Evolutionary conservation across 176 grass and related monocot genomes (phyloP), one percentile per base, ranked within the genome.

Genomic region (Lolium perenne): DNA sequence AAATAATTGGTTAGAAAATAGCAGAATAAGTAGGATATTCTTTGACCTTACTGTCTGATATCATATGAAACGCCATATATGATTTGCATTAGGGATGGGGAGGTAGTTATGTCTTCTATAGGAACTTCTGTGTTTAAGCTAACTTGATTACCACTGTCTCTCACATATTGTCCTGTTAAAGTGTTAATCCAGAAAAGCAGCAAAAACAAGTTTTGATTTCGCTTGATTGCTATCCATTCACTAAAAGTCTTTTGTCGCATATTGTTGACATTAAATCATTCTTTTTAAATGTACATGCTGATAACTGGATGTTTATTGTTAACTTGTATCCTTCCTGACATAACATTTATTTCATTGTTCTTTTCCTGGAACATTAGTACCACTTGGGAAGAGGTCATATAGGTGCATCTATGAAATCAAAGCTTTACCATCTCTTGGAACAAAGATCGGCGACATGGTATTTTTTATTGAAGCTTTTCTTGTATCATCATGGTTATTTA

Each of bases 301-400:
- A 20, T 23, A 46, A 17, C 29, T 85, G 29, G 21, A 58, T 68
- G 26, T 69, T 32, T 55, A 56, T 77, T 67, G 17, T 67, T 67
- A 76, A 22, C 32, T 68, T 10, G 11, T 46, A 67, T 59, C 62
- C 63, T 41, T 83, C 47, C 38, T 78, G 38, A 79, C 50, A 55
- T 56, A 74, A 79, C 13, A 10, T 55, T 26, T 78, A 3, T 78
- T 35, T 76, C 20, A 71, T 7, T 71, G 8, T 80, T 82, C 20
- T 72, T 68, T 86, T 88, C 43, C 50, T 71, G 67, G 64, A 78
- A 90, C 81, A 78, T 45, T 71, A 98, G 96, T 98, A 94, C 91
- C 96, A 98, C 88, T 58, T 98, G 82, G 96, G 96, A 84, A 92
- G 96, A 89, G 96, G 96, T 68, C 96, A 98, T 83, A 82, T 98